Conservation (phyloP, 305 asterid species). For the Fraxinus velutina region DNA sequence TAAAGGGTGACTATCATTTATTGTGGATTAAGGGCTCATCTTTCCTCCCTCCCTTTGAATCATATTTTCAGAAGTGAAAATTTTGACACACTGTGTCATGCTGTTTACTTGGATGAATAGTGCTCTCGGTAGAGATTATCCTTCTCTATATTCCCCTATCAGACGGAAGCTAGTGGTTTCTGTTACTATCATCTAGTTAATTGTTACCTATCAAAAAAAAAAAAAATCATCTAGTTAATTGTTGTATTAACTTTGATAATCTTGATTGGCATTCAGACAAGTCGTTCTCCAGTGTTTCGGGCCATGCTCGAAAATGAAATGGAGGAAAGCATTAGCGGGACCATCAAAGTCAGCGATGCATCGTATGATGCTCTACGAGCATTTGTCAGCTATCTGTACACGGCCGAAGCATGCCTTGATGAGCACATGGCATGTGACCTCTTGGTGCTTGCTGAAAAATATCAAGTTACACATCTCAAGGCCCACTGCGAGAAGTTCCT, state of each 20-base stretch:
- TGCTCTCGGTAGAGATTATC: background rate
- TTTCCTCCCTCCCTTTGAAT: background rate
- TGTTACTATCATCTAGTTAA: background rate
- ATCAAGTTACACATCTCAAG: slow-evolving; percentile 87
- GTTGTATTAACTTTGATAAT: background rate
- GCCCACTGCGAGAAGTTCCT: slow-evolving; percentile 74
- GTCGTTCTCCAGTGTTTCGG: slow-evolving; percentile 78
- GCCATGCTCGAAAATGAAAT: slow-evolving; percentile 91
- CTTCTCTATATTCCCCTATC: background rate
- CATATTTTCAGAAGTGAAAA: background rate
- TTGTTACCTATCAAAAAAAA: background rate
- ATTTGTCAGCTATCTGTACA: slow-evolving; percentile 74
- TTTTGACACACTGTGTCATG: background rate
- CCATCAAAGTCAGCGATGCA: slow-evolving; percentile 78
- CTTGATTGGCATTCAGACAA: slow-evolving; percentile 38
- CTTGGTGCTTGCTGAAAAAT: slow-evolving; percentile 79
- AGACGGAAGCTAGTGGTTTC: background rate
- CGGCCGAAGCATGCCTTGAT: slow-evolving; percentile 79
- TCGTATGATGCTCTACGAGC: slow-evolving; percentile 75
- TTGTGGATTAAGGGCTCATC: background rate
- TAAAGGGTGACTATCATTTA: background rate
- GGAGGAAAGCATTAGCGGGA: slow-evolving; percentile 89
- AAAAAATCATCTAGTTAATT: background rate
- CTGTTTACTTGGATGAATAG: background rate
- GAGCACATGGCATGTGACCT: slow-evolving; percentile 87